Evolutionary conservation across 768 basidiomycete genomes (phyloP), one percentile per base, ranked within the genome.

Genomic region (Saitozyma podzolica): DNA sequence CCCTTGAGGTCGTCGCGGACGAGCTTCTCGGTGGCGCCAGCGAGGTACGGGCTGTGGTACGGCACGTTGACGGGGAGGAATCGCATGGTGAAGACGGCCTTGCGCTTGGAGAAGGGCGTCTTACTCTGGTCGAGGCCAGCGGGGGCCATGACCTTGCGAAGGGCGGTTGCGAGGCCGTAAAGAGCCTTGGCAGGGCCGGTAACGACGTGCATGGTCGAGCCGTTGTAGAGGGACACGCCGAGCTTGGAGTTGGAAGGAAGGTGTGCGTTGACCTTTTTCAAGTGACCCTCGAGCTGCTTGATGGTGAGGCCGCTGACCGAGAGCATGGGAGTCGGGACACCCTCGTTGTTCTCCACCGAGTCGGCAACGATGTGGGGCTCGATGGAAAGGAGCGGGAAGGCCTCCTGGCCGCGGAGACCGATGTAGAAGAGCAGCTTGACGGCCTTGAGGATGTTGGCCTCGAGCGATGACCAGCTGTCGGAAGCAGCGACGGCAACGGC

Each of bases 31-130:
- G 91, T 86, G 0, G 87, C 89, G 39, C 85, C 87, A 16, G 76
- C 75, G 58, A 99, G 83, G 80, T 97, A 95, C 17, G 83, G 82
- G 80, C 92, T 94, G 83, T 99, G 96, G 82, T 93, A 99, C 0
- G 96, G 96, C 1, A 93, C 95, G 57, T 87, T 89, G 74, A 99
- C 89, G n/a, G 91, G 89, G 72, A 99, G 82, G 84, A 98, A 99
- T 50, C 96, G 88, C 53, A 90, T 86, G 49, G 86, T 89, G 80
- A 99, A 98, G 6, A 91, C 89, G 7, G 90, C 88, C 81, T 95
- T 95, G 70, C 96, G 86, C 82, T 97, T 92, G 8, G 92, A 95
- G 82, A 88, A 95, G 9, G 93, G 90, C 8, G 73, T 76, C 82
- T 96, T 96, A 85, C 88, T 91, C 80, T 99, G 96, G 70, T 99